These are phyloP conservation scores for Kandelia obovata DNA, from an alignment of 345 rosid species.

Conservation along the genomic window DNA sequence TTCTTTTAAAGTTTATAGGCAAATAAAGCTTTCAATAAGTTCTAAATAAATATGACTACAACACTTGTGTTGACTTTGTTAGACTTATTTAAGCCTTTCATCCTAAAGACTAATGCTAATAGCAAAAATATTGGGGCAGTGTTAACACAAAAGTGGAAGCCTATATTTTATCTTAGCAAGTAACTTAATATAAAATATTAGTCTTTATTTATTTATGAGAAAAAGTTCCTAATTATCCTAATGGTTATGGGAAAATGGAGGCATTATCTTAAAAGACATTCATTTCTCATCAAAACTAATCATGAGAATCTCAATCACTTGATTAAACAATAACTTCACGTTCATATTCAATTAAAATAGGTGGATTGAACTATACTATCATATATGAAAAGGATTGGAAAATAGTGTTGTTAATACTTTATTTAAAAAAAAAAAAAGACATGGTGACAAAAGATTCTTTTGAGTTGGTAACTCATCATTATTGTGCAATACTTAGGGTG, in stretches of 20 bases:
- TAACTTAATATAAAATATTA: background rate
- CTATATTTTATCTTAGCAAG: background rate
- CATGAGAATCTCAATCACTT: background rate
- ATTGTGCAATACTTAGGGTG: too few relatives aligned
- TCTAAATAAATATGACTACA: background rate
- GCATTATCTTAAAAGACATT: background rate
- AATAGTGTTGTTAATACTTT: background rate
- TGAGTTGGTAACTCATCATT: too few relatives aligned
- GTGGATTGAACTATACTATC: background rate
- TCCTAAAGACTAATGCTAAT: background rate
- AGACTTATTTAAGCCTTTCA: background rate
- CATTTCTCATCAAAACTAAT: background rate
- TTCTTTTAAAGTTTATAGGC: background rate
- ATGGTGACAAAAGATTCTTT: accelerated
- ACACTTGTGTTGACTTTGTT: background rate
- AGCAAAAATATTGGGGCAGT: background rate
- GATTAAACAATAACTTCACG: accelerated
- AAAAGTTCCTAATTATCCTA: background rate
- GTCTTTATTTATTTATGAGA: background rate
- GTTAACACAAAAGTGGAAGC: background rate
- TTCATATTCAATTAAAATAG: too few relatives aligned
- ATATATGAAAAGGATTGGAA: background rate
- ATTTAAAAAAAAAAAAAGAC: background rate
- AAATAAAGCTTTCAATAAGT: background rate
- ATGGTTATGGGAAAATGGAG: background rate